A percentile compares a stretch with the other conserved stretches of the same genome.
Conservation (phyloP, 2,329 filamentous ascomycete species). For the Tympanopsis confertula region DNA sequence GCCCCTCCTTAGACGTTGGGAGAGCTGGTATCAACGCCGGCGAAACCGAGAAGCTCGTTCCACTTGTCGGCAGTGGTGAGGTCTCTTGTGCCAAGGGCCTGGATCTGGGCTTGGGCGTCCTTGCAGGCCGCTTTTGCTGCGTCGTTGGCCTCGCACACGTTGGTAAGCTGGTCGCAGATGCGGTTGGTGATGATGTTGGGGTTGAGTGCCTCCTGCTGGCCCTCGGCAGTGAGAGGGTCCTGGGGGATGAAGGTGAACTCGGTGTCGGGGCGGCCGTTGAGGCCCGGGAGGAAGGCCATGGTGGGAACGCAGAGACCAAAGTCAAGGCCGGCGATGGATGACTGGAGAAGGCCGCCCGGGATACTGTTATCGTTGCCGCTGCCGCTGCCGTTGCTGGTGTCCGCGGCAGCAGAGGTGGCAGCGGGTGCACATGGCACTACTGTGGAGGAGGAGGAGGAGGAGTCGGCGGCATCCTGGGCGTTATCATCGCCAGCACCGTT, state of each 20-base stretch:
- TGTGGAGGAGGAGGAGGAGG: conserved; percentile 2
- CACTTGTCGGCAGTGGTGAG: conserved; percentile 34
- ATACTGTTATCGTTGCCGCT: conserved; percentile 4
- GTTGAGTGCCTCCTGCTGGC: conserved; percentile 46
- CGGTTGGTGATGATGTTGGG: conserved; percentile 54
- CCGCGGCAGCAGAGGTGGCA: conserved; percentile 6
- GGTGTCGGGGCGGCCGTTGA: conserved; percentile 30
- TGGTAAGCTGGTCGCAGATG: conserved; percentile 47
- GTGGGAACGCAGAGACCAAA: conserved; percentile 36
- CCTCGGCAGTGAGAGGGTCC: conserved; percentile 39
- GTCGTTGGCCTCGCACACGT: conserved; percentile 44
- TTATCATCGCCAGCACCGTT: conserved; percentile 6
- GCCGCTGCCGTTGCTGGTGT: conserved; percentile 5
- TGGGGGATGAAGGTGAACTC: conserved; percentile 48
- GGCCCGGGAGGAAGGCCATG: conserved; percentile 44
- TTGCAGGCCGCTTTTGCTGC: conserved; percentile 36
- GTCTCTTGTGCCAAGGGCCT: conserved; percentile 34
- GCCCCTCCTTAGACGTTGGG: no score
- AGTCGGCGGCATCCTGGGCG: conserved; percentile 6
- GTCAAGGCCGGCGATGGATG: conserved; percentile 22
- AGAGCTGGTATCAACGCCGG: no score
- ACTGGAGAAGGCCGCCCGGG: conserved; percentile 1
- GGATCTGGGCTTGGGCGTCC: conserved; percentile 34
- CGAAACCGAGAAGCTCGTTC: conserved; percentile 27
- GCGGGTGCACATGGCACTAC: conserved; percentile 7